These are phyloP conservation scores for Mycena leptocephala DNA, from an alignment of 768 basidiomycete species.

Conservation along the genomic window DNA sequence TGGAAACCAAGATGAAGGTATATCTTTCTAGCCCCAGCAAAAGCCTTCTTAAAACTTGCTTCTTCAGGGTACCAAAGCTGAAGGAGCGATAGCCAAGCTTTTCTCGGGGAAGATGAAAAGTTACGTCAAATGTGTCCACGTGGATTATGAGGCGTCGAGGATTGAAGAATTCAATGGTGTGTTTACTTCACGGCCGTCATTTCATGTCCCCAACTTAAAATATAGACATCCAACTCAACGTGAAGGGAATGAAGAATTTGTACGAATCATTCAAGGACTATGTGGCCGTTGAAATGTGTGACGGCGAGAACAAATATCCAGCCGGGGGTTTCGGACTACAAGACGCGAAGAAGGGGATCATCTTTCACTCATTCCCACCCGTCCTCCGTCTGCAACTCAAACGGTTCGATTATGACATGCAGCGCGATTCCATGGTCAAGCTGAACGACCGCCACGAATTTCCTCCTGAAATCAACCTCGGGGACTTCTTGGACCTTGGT, in stretches of 20 bases:
- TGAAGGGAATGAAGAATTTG: slow-evolving; percentile 98
- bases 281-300: slow-evolving; percentile 95
- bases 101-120: slow-evolving; percentile 99
- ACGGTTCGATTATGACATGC: slow-evolving; percentile 99
- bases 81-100: slow-evolving; percentile 94
- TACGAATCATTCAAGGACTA: slow-evolving; percentile 99
- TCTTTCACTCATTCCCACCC: slow-evolving; percentile 98
- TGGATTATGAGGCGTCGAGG: slow-evolving; percentile 95
- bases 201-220: neutral
- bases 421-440: slow-evolving; percentile 99
- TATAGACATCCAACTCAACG: slow-evolving; percentile 97
- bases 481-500: slow-evolving; percentile 89
- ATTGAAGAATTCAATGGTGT: slow-evolving; percentile 97
- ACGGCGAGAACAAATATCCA: slow-evolving; percentile 99
- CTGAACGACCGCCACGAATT: slow-evolving; percentile 99
- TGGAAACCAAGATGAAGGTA: slow-evolving; percentile 99
- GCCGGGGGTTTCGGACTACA: slow-evolving; percentile 97
- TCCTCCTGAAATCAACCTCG: slow-evolving; percentile 97
- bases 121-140: slow-evolving; percentile 99
- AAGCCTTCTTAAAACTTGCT: slow-evolving; percentile 20
- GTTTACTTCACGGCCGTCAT: neutral
- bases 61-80: slow-evolving; percentile 91
- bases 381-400: slow-evolving; percentile 98
- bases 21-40: slow-evolving; percentile 10
- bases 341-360: slow-evolving; percentile 99